Evolutionary conservation across 2,329 filamentous ascomycete species (phyloP).

Genomic region (Alternaria hordeiaustralica): DNA sequence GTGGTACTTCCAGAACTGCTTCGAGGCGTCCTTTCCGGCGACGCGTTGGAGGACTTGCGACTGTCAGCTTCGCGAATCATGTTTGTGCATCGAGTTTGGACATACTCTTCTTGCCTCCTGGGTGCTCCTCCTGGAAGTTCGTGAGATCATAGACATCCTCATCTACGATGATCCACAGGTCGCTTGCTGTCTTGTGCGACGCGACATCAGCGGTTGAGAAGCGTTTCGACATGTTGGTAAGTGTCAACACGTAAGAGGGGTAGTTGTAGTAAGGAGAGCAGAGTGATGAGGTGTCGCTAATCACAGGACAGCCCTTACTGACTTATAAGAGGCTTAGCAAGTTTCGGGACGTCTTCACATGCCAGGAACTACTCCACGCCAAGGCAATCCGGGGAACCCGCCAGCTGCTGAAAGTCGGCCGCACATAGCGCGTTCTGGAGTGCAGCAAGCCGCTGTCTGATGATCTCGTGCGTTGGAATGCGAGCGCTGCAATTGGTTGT

Average conservation of each 20-base stretch:
- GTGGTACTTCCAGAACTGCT: slow-evolving; percentile 73
- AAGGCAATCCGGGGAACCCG: slow-evolving; percentile 33
- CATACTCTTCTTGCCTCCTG: slow-evolving; percentile 75
- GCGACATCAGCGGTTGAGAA: slow-evolving; percentile 87
- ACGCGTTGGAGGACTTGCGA: slow-evolving; percentile 66
- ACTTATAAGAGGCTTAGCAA: slow-evolving; percentile 31
- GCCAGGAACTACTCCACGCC: slow-evolving; percentile 33
- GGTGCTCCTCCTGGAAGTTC: slow-evolving; percentile 62
- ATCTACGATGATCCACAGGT: slow-evolving; percentile 89
- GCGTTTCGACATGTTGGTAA: slow-evolving; percentile 76
- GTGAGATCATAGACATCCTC: slow-evolving; percentile 96
- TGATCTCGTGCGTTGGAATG: slow-evolving; percentile 41
- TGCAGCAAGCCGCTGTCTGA: slow-evolving; percentile 23
- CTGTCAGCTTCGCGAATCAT: slow-evolving; percentile 18
- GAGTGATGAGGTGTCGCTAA: slow-evolving; percentile 1
- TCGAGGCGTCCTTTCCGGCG: slow-evolving; percentile 70
- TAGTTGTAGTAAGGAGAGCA: background rate
- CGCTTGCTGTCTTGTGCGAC: slow-evolving; percentile 86
- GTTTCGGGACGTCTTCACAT: slow-evolving; percentile 46
- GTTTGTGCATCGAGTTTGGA: background rate
- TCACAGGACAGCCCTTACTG: slow-evolving; percentile 29
- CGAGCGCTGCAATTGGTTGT: slow-evolving; percentile 35
- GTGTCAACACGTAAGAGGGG: slow-evolving; percentile 7
- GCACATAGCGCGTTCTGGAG: slow-evolving; percentile 32
- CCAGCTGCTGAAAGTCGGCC: slow-evolving; percentile 30